Evolutionary conservation across 2,329 filamentous ascomycete species (phyloP), one percentile per base, ranked within the genome.

Genomic region (Escovopsis sp.): DNA sequence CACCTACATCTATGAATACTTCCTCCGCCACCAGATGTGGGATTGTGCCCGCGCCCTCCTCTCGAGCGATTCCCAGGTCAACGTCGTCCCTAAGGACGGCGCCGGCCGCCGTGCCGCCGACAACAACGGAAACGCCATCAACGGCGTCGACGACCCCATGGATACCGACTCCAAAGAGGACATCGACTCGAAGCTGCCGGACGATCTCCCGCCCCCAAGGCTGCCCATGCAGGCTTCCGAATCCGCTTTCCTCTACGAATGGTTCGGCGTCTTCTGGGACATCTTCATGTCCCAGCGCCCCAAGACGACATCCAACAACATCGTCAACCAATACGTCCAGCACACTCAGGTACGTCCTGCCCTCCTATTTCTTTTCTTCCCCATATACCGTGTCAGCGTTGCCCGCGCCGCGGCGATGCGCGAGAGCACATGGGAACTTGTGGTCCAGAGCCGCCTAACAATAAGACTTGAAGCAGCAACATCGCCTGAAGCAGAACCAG

Each of bases 221-320:
- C 68, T 86, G 6, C 77, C 80, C 11, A 72, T 69, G 57, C 73
- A 74, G 39, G 69, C 70, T 47, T 73, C 73, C 43, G 82, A 82
- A 54, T 83, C 75, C 48, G 85, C 85, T 26, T 96, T 98, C 56
- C 70, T 98, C n/a, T 82, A 86, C 52, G 91, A 96, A 56, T 98
- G 91, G 91, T 98, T 93, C 68, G 85, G 81, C 56, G 74, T 95
- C 41, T 98, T 98, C 62, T 96, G 87, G 87, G 91, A 98, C 55
- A 86, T 96, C 53, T 93, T 84, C 63, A 79, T 79, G 56, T 85
- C 86, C 43, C 84, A 89, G 58, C 82, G 85, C 55, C 75, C 72
- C 54, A 80, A 78, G 59, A 75, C 74, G 43, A 75, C 74, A 43
- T 72, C 72, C 43, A 79, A 70, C 56, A 62, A 67, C 26, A 73